Conservation (phyloP, 2,329 filamentous ascomycete species). For the Pseudocercospora eumusae region DNA sequence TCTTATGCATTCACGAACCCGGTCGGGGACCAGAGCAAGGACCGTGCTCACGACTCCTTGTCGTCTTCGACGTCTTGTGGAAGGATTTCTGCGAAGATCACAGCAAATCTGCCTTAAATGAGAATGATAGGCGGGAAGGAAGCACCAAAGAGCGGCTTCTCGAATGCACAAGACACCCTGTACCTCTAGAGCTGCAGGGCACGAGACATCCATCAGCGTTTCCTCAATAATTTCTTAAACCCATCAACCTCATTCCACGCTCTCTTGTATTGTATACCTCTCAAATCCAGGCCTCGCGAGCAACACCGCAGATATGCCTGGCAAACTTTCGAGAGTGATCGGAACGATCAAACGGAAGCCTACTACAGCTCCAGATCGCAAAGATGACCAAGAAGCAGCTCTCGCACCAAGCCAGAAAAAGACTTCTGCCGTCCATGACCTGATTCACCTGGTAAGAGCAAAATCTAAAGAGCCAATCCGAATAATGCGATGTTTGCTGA, state of each 20-base stretch:
- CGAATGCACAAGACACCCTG: too few species aligned
- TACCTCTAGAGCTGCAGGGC: constrained; percentile 6
- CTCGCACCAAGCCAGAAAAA: constrained; percentile 37
- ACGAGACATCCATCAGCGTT: neutral
- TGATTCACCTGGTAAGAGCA: constrained; percentile 7
- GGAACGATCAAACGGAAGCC: constrained; percentile 52
- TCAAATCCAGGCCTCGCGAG: neutral
- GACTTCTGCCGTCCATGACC: constrained; percentile 15
- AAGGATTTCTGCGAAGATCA: neutral
- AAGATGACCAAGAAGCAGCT: constrained; percentile 44
- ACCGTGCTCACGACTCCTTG: too few species aligned
- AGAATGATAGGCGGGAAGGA: too few species aligned
- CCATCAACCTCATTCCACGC: neutral
- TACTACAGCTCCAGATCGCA: constrained; percentile 51
- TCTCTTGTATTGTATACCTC: neutral
- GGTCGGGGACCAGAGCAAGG: too few species aligned
- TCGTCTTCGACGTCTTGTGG: too few species aligned
- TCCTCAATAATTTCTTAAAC: neutral
- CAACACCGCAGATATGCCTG: constrained; percentile 19
- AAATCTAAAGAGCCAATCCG: neutral
- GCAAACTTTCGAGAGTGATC: constrained; percentile 47
- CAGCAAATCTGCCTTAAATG: too few species aligned
- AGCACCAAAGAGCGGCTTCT: too few species aligned
- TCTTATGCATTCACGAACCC: too few species aligned
- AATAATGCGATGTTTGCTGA: neutral